Evolutionary conservation across 495 filamentous ascomycete genomes (phyloP), one percentile per base, ranked within the genome.

Genomic region (Paragyromitra xinjiangensis): DNA sequence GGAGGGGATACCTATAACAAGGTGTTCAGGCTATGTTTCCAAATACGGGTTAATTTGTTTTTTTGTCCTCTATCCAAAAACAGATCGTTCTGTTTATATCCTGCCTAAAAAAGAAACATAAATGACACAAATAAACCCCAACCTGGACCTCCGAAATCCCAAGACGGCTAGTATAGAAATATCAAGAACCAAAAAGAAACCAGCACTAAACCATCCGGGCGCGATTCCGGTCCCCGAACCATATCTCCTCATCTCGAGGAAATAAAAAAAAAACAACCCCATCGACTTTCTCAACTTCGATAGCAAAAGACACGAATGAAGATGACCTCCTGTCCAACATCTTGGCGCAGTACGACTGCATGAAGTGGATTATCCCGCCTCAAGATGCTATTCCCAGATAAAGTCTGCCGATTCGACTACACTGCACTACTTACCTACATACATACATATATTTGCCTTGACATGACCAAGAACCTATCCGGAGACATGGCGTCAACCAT

Each of bases 81-180:
- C 48, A 24, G 73, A 24, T 19, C 19, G 16, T 62, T 51, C 69
- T 71, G 42, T 51, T 71, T 64, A 64, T 64, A 51, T 19, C 45
- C 12, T 39, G 45, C n/a, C 73, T 22, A 34, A 71, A 58, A 42
- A 58, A 42, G 67, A 72, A 64, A 58, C 59, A 12, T 24, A 65
- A 72, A 72, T 72, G 67, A 16, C 58, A 76, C 68, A 73, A 76
- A 73, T 76, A 73, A 56, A 65, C 68, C 73, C 59, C 19, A 14
- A 56, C 37, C 24, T 16, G 73, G 58, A 14, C 9, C 39, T 48
- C 37, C 39, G n/a, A 8, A 8, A n/a, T 12, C 11, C 29, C 2
- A 56, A 51, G 44, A 11, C 0, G 40, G 50, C 56, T 75, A 55
- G 64, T 24, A 56, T 19, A n/a, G 73, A 76, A 65, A 9, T 45